Base-by-base conservation (phyloP, 768 basidiomycete species). In the Panaeolus papilionaceus region DNA sequence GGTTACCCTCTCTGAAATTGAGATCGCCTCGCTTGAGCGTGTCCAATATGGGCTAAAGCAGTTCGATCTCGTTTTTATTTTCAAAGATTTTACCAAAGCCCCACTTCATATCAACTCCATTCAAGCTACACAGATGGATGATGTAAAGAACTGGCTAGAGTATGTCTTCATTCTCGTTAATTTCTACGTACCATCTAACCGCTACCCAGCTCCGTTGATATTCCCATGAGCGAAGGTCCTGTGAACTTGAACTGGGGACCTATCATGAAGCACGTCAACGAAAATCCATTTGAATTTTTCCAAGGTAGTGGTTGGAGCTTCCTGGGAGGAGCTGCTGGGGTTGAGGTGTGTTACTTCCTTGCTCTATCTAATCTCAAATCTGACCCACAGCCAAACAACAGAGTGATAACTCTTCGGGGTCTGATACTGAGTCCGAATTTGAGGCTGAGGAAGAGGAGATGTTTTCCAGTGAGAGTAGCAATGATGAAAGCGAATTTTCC, bases 141-240 rank as follows among this genome's bases (percentile, higher is more conserved):
- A 96, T 71, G 96, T 99, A 70, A 99, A 98, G 81, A 96, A 98
- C 74, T 99, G 98, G 98, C 86, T 99, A 23, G 96, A 99, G 95
- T 98, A 76, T 71, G 94, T 83, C 7, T 64, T 28, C 58, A 58
- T 63, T 65, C 62, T 37, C 26, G 7, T 49, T 23, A 14, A 40
- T 63, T 63, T 49, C 40, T 44, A 69, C 28, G 38, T 38, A 14
- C 20, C 49, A 61, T 72, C 66, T 69, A 37, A 69, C 44, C 10
- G 38, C 37, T 68, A 49, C n/a, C 42, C 65, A 98, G 96, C 75
- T 98, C 96, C 5, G 96, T 98, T 66, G 98, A 99, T 75, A 96
- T 99, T 66, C 92, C 98, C 8, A 86, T 98, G 81, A 92, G 92
- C 58, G 97, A 98, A 79, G 93, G 96, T 4, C 94, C 95, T 7